Evolutionary conservation across 495 filamentous ascomycete genomes (phyloP).

Genomic region (Lasiosphaeriaceae sp.): DNA sequence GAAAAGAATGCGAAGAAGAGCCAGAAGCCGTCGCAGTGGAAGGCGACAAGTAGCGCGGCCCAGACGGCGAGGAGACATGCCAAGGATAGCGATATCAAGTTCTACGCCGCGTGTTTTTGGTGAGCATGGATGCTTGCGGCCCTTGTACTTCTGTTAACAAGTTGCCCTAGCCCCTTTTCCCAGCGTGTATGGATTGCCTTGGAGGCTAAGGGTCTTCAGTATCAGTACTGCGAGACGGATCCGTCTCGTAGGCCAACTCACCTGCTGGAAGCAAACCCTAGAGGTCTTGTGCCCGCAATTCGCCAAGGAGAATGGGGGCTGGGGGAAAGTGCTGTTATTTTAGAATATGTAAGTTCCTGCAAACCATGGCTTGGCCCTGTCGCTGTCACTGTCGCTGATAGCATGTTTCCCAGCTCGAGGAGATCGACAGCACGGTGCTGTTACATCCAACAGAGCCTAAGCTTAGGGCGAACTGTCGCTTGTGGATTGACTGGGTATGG

Average conservation of each 20-base stretch:
- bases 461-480: constrained; percentile 68
- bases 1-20: constrained; percentile 63
- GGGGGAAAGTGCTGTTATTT: constrained; percentile 79
- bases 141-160: constrained; percentile 1
- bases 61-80: constrained; percentile 69
- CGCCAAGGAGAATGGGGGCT: constrained; percentile 82
- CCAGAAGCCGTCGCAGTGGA: constrained; percentile 57
- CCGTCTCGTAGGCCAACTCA: constrained; percentile 69
- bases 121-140: constrained; percentile 34
- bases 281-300: constrained; percentile 81
- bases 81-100: constrained; percentile 67
- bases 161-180: constrained; percentile 56
- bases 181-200: constrained; percentile 95
- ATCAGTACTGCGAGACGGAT: constrained; percentile 91
- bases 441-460: constrained; percentile 68
- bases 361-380: not conserved
- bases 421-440: constrained; percentile 57
- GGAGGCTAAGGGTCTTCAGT: constrained; percentile 76
- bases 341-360: constrained; percentile 70
- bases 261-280: constrained; percentile 81
- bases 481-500: constrained; percentile 86
- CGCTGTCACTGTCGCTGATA: not conserved
- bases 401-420: constrained; percentile 59
- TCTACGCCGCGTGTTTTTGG: constrained; percentile 93
- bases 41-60: constrained; percentile 72